A percentile compares a stretch with the other conserved stretches of the same genome.
Conservation (phyloP, 2,329 filamentous ascomycete species). For the Penicillium sp. region DNA sequence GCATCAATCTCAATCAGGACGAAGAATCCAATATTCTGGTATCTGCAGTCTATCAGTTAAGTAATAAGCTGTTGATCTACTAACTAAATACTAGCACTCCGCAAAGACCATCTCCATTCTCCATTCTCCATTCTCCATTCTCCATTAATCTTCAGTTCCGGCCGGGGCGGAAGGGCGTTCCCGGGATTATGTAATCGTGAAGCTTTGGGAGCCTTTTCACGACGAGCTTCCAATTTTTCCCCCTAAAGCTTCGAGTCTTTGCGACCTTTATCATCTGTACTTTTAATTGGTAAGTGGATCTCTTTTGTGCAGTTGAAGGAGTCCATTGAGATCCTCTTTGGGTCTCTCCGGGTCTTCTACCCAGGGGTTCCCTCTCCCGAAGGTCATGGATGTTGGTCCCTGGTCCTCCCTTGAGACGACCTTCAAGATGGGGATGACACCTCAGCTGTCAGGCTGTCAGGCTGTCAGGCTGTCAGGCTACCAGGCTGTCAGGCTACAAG, state of each 20-base stretch:
- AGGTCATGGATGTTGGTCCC: not conserved
- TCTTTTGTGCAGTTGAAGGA: not conserved
- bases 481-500: slow-evolving; percentile 24
- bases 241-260: slow-evolving; percentile 27
- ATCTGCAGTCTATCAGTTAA: too few relatives aligned
- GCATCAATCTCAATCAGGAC: too few relatives aligned
- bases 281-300: slow-evolving; percentile 27
- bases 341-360: not conserved
- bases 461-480: not conserved
- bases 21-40: too few relatives aligned
- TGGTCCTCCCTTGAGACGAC: slow-evolving; percentile 1
- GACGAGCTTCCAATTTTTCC: slow-evolving; percentile 33
- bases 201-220: slow-evolving; percentile 31
- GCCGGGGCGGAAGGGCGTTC: slow-evolving; percentile 14
- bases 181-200: slow-evolving; percentile 27
- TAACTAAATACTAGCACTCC: not conserved
- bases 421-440: slow-evolving; percentile 6
- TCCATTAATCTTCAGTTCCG: not conserved
- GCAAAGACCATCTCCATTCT: not conserved
- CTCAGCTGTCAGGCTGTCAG: slow-evolving; percentile 15
- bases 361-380: not conserved
- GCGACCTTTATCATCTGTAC: slow-evolving; percentile 23
- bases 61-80: too few relatives aligned
- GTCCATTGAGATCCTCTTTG: slow-evolving; percentile 1
- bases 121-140: too few relatives aligned